Conservation (phyloP, 352 stramenopile genomes). For the Pythium coloratum region DNA sequence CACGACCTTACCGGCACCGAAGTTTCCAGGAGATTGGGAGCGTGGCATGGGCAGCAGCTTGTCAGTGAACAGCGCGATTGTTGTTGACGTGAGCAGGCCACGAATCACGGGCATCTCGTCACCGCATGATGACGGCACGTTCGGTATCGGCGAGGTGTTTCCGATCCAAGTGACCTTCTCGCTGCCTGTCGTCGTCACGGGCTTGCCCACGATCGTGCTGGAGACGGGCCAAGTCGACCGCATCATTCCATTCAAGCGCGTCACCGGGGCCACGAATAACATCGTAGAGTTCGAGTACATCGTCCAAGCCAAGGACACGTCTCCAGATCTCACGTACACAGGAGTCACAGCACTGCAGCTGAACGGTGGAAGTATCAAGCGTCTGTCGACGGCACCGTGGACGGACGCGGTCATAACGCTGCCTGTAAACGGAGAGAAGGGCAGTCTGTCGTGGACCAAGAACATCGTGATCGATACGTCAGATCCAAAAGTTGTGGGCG, state of each 20-base stretch:
- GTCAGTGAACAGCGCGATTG: slow-evolving; percentile 42
- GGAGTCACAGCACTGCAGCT: slow-evolving; percentile 48
- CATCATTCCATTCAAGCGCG: slow-evolving; percentile 53
- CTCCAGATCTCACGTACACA: slow-evolving; percentile 65
- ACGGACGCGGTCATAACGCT: slow-evolving; percentile 53
- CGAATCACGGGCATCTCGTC: slow-evolving; percentile 56
- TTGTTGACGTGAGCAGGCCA: slow-evolving; percentile 54
- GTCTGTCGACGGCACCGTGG: slow-evolving; percentile 45
- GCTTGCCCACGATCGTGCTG: slow-evolving; percentile 59
- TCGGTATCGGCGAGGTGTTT: slow-evolving; percentile 72
- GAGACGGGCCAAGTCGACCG: slow-evolving; percentile 65
- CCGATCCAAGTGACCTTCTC: slow-evolving; percentile 77
- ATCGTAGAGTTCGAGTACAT: slow-evolving; percentile 73
- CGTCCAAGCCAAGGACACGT: slow-evolving; percentile 69
- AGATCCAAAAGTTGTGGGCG: slow-evolving; percentile 41
- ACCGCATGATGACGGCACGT: slow-evolving; percentile 57
- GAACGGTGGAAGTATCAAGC: slow-evolving; percentile 58
- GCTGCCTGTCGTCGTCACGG: slow-evolving; percentile 52
- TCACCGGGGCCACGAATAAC: slow-evolving; percentile 35
- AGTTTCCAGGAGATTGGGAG: slow-evolving; percentile 58
- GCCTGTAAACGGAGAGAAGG: slow-evolving; percentile 49
- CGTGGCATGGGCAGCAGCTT: slow-evolving; percentile 61
- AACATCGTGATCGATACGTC: slow-evolving; percentile 77
- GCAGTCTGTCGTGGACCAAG: slow-evolving; percentile 65
- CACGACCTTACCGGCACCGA: slow-evolving; percentile 48